Base-by-base conservation (phyloP, 2,329 filamentous ascomycete genomes). In the Colletotrichum sp. region DNA sequence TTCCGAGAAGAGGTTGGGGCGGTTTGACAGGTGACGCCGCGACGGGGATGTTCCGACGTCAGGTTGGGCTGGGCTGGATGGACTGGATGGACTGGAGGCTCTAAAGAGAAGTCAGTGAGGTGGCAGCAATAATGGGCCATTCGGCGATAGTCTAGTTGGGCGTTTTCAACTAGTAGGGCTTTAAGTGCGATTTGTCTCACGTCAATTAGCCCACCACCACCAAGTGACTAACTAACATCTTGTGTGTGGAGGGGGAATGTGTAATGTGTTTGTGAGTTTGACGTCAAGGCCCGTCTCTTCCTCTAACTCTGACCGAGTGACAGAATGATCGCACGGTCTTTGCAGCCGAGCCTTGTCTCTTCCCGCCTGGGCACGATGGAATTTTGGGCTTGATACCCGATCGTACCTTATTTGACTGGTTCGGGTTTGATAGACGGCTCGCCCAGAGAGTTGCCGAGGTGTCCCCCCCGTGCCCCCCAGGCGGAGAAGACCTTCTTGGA, bases 21-120 rank as follows among this genome's bases (percentile, higher is more conserved):
- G 29, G 18, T 62, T 58, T 71, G 68, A 71, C 43, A 66, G 57
- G n/a, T 55, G 71, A 54, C 59, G 43, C 38, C 62, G 68, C 43
- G 68, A 73, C 27, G 67, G 27, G 61, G 67, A 21, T 66, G 33
- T 62, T 70, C 33, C 66, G 67, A 69, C n/a, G 38, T 55, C 55
- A 55, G 55, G 61, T 62, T 43, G 33, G 18, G 31, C 57, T 67
- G 33, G 24, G 62, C 21, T 59, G 36, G 1, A 54, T 34, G 62
- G 27, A n/a, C 21, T 59, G 36, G 1, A 54, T 34, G 62, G 27
- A n/a, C 31, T 34, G 66, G 69, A 36, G 54, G 66, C 64, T 57
- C 64, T 31, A 51, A 47, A 31, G 21, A 66, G 62, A 57, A 64
- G 63, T 31, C 6, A 21, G 33, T 58, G 9, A 55, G 54, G 29